A percentile compares a stretch with the other conserved stretches of the same genome.
These are phyloP conservation scores for Rosa persica DNA, from an alignment of 306 rosid genomes.

Conservation along the genomic window DNA sequence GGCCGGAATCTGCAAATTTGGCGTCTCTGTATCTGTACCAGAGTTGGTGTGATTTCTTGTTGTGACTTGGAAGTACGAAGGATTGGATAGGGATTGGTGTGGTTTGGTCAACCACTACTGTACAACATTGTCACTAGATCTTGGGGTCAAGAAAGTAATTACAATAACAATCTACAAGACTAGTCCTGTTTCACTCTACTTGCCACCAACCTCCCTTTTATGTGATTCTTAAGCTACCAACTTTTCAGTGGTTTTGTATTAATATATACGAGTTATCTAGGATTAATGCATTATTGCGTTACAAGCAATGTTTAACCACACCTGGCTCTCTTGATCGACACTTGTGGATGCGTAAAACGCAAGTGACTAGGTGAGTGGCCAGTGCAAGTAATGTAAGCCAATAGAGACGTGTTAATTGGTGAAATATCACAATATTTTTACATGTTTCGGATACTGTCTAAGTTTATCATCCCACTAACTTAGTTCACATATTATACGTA, in stretches of 20 bases:
- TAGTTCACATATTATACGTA: too few species aligned
- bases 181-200: neutral
- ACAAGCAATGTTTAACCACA: neutral
- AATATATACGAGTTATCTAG: neutral
- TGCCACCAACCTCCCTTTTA: neutral
- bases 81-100: constrained; percentile 42
- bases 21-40: neutral
- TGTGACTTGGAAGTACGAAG: constrained; percentile 16
- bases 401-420: too few species aligned
- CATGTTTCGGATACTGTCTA: too few species aligned
- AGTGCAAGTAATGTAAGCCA: neutral
- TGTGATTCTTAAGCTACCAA: constrained; percentile 3
- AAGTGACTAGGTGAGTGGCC: neutral
- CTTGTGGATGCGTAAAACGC: neutral
- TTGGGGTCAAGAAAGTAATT: neutral
- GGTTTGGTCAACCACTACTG: constrained; percentile 49
- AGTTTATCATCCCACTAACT: too few species aligned
- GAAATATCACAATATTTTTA: too few species aligned
- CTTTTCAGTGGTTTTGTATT: neutral
- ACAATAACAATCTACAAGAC: neutral
- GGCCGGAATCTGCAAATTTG: neutral
- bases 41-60: neutral
- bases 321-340: neutral
- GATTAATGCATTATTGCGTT: neutral
- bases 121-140: constrained; percentile 12